phyloP scores from a whole-genome alignment of 2,329 filamentous ascomycete genomes.

The Didymellaceae sp. region DNA sequence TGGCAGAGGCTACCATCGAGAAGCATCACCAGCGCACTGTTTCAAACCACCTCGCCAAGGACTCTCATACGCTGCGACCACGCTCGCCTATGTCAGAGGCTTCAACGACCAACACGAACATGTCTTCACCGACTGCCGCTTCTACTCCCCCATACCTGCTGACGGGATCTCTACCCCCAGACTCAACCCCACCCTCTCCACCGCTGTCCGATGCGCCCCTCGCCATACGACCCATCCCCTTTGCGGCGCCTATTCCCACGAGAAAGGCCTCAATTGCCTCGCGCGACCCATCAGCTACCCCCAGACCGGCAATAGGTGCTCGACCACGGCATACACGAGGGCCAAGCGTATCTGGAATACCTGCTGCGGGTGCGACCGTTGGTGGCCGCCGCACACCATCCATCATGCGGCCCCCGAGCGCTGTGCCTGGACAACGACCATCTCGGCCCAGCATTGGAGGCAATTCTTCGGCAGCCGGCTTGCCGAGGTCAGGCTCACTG shows the following conservation, averaged over 20 bases:
- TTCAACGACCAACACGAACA: constrained; percentile 79
- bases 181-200: constrained; percentile 88
- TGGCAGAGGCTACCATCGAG: constrained; percentile 62
- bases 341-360: constrained; percentile 64
- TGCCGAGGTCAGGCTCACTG: constrained; percentile 74
- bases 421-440: constrained; percentile 45
- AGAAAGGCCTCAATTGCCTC: constrained; percentile 57
- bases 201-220: constrained; percentile 87
- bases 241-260: constrained; percentile 50
- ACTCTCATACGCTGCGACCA: constrained; percentile 51
- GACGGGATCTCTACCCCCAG: constrained; percentile 66
- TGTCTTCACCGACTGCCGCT: constrained; percentile 88
- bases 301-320: constrained; percentile 56
- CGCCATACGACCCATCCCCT: constrained; percentile 52
- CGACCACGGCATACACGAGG: constrained; percentile 61
- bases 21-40: constrained; percentile 60
- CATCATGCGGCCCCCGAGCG: constrained; percentile 39
- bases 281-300: constrained; percentile 56
- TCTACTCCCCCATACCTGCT: constrained; percentile 80
- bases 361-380: constrained; percentile 29
- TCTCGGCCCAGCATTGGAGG: constrained; percentile 52
- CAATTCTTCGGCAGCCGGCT: constrained; percentile 57
- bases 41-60: constrained; percentile 56
- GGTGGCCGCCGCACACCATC: constrained; percentile 56
- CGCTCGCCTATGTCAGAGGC: constrained; percentile 76